Percentiles rank a stretch among this genome's conserved stretches.
Evolutionary conservation across 768 basidiomycete genomes (phyloP).

Genomic region (Trametes sanguinea): DNA sequence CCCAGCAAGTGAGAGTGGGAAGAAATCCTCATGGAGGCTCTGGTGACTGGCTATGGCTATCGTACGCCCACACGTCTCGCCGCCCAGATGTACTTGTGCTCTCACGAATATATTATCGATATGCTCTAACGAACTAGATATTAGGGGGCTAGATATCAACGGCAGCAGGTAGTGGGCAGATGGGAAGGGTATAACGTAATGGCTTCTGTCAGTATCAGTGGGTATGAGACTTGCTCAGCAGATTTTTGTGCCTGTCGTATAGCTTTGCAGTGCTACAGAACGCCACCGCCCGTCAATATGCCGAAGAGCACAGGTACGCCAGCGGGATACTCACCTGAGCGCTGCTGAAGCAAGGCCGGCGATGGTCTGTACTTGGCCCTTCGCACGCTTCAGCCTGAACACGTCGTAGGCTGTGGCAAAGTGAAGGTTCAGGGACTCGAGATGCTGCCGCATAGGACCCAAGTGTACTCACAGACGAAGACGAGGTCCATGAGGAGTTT

Average conservation of each 20-base stretch:
- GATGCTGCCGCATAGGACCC: not conserved
- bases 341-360: constrained; percentile 70
- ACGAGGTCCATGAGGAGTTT: constrained; percentile 85
- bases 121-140: constrained; percentile 4
- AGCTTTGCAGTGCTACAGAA: constrained; percentile 66
- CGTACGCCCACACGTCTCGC: not conserved
- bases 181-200: constrained; percentile 15
- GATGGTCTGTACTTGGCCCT: constrained; percentile 60
- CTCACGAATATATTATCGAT: constrained; percentile 10
- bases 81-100: not conserved
- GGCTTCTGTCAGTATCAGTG: constrained; percentile 10
- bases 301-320: not conserved
- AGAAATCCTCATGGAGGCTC: constrained; percentile 25
- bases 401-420: constrained; percentile 66
- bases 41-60: constrained; percentile 27
- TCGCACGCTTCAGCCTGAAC: constrained; percentile 67
- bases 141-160: constrained; percentile 7
- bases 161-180: constrained; percentile 3
- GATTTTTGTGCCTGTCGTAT: constrained; percentile 68
- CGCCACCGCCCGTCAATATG: constrained; percentile 3
- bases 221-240: constrained; percentile 37
- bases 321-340: constrained; percentile 57
- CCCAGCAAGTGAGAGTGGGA: constrained; percentile 1
- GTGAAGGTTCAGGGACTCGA: not conserved
- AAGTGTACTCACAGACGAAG: constrained; percentile 69